Evolutionary conservation across 805 yeast genomes (phyloP).

Genomic region (Ogataea pignaliae): DNA sequence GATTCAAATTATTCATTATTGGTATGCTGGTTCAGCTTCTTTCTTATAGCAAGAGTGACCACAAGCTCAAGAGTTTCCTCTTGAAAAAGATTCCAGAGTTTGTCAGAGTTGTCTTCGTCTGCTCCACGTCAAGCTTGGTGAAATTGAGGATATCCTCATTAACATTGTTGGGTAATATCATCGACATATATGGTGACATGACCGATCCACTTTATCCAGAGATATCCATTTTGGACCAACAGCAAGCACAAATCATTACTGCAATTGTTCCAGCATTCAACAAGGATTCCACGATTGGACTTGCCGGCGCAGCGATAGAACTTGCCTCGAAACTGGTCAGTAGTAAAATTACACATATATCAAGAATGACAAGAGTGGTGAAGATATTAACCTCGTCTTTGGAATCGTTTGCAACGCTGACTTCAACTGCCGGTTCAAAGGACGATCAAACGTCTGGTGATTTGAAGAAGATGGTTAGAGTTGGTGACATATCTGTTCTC

Average conservation of each 20-base stretch:
- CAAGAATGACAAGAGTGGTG: slow-evolving; percentile 50
- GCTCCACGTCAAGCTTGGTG: slow-evolving; percentile 68
- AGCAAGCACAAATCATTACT: slow-evolving; percentile 89
- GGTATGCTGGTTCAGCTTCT: slow-evolving; percentile 43
- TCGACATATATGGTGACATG: slow-evolving; percentile 55
- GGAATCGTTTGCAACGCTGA: slow-evolving; percentile 43
- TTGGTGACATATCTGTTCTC: slow-evolving; percentile 51
- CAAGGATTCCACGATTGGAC: slow-evolving; percentile 62
- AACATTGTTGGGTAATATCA: slow-evolving; percentile 55
- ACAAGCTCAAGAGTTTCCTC: slow-evolving; percentile 36
- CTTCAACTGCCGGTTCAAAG: slow-evolving; percentile 18
- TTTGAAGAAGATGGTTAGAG: slow-evolving; percentile 29
- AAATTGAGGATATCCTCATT: slow-evolving; percentile 63
- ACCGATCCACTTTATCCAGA: slow-evolving; percentile 72
- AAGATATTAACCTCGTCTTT: slow-evolving; percentile 62
- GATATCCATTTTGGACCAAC: slow-evolving; percentile 75
- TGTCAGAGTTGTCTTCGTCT: slow-evolving; percentile 72
- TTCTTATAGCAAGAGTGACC: slow-evolving; percentile 34
- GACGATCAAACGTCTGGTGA: slow-evolving; percentile 24
- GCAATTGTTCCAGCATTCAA: slow-evolving; percentile 86
- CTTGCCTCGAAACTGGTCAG: slow-evolving; percentile 74
- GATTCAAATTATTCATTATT: slow-evolving; percentile 46
- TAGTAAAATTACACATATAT: slow-evolving; percentile 48
- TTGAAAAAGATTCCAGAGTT: slow-evolving; percentile 54
- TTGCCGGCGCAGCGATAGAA: slow-evolving; percentile 72